Evolutionary conservation across 176 grass and related monocot species (phyloP), one percentile per base, ranked within the genome.

Genomic region (barley (Hordeum vulgare)): DNA sequence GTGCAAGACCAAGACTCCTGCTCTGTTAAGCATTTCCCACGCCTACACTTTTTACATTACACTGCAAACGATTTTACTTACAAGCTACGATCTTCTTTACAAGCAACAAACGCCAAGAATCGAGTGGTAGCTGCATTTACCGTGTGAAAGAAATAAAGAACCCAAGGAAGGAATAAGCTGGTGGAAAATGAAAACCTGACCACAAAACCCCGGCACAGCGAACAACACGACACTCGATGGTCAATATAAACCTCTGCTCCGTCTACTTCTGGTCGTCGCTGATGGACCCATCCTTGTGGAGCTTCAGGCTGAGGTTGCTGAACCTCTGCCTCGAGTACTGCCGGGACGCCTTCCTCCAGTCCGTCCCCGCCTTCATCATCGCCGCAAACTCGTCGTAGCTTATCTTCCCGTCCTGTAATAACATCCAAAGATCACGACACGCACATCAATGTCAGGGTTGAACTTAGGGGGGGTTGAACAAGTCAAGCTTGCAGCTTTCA

Each of bases 291-390:
- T 97, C 94, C 53, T 90, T 89, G 56, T 84, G 62, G 39, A 97
- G 89, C 66, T 88, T 97, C 76, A 85, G 83, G 76, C 94, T 97
- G 9, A 97, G 84, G 68, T 80, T 97, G 28, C 63, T 97, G 66
- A 97, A 97, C 71, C 94, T 88, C 74, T 97, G 91, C 40, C 94
- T 75, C 0, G 94, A 97, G 85, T 97, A 97, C 53, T 97, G 94
- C 74, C 94, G 83, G 11, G 94, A 97, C 4, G 94, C 94, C 88
- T 97, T 97, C 82, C 94, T 91, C 94, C 94, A 97, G 86, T 97
- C 94, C 26, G 94, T 97, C 61, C 94, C 94, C 1, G 94, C 85
- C 69, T 94, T 97, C 94, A 97, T 97, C 94, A 97, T 94, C 8
- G 85, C 57, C 11, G 91, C 68, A 4, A 97, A 97, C 41, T 97